phyloP scores from a whole-genome alignment of 306 rosid species.

The Erythrophleum fordii region DNA sequence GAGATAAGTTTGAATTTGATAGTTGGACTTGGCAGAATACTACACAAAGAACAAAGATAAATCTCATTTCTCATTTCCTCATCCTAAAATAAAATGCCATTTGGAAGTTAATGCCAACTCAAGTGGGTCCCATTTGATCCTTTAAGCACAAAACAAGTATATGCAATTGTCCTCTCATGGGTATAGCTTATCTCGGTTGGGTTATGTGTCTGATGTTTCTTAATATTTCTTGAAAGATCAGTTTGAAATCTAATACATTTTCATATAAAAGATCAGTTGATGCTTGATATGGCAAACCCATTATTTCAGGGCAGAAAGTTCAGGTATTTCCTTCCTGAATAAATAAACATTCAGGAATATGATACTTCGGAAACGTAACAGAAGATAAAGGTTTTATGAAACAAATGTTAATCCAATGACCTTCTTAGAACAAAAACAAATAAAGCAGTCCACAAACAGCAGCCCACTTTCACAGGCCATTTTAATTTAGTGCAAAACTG shows the following conservation, averaged over 20 bases:
- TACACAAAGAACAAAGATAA: slow-evolving; percentile 1
- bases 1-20: slow-evolving; percentile 23
- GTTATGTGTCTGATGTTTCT: neutral
- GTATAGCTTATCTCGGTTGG: neutral
- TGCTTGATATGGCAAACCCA: neutral
- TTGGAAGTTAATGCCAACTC: neutral
- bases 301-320: too few species aligned
- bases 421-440: neutral
- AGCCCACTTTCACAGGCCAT: neutral
- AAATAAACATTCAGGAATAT: neutral
- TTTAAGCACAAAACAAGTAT: neutral
- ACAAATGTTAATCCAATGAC: neutral
- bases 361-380: neutral
- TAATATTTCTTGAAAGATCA: neutral
- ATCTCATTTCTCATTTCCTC: neutral
- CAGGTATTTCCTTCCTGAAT: neutral
- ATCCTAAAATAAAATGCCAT: slow-evolving; percentile 7
- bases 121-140: neutral
- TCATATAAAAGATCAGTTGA: neutral
- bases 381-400: neutral
- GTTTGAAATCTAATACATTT: neutral
- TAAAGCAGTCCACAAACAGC: neutral
- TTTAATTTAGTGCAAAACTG: neutral
- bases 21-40: slow-evolving; percentile 5
- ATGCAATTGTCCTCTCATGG: neutral